Percentiles rank a stretch among this genome's conserved stretches.
Conservation (phyloP, 2,329 filamentous ascomycete species). For the Monilinia fructicola region DNA sequence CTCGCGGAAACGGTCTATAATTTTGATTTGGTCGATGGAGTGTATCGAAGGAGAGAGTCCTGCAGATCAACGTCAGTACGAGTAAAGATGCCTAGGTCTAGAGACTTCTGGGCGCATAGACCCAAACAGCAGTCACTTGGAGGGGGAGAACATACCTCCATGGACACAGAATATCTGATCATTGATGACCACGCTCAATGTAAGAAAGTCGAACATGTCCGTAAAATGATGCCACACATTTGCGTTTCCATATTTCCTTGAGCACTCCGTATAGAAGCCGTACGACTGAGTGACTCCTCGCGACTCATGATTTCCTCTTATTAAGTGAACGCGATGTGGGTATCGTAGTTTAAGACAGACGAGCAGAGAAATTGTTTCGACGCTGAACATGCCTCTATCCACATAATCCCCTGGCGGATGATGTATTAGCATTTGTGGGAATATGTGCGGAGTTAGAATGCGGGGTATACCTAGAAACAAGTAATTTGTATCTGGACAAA, state of each 20-base stretch:
- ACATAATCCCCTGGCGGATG: conserved; percentile 75
- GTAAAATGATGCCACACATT: conserved; percentile 99
- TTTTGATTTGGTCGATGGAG: conserved; percentile 98
- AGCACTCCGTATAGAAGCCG: conserved; percentile 98
- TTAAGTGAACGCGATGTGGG: conserved; percentile 90
- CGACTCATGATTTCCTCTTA: conserved; percentile 97
- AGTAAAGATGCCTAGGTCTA: conserved; percentile 8
- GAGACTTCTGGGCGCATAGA: conserved; percentile 25
- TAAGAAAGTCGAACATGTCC: conserved; percentile 99
- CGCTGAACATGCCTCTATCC: conserved; percentile 96
- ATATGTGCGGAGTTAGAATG: conserved; percentile 2
- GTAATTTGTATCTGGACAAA: conserved; percentile 97
- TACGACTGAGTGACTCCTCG: conserved; percentile 98
- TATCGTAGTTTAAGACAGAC: conserved; percentile 97
- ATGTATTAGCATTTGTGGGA: conserved; percentile 17
- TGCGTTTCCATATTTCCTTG: conserved; percentile 95
- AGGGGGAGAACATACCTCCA: conserved; percentile 58
- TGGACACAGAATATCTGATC: conserved; percentile 99
- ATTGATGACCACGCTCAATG: conserved; percentile 94
- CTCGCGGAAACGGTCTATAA: conserved; percentile 97
- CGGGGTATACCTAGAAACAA: conserved; percentile 75
- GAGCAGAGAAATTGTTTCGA: conserved; percentile 96
- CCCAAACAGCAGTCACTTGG: neutral
- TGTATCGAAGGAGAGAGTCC: conserved; percentile 88
- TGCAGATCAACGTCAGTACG: conserved; percentile 39